phyloP scores from a whole-genome alignment of 2,329 filamentous ascomycete genomes.

The Fusarium buxicola region DNA sequence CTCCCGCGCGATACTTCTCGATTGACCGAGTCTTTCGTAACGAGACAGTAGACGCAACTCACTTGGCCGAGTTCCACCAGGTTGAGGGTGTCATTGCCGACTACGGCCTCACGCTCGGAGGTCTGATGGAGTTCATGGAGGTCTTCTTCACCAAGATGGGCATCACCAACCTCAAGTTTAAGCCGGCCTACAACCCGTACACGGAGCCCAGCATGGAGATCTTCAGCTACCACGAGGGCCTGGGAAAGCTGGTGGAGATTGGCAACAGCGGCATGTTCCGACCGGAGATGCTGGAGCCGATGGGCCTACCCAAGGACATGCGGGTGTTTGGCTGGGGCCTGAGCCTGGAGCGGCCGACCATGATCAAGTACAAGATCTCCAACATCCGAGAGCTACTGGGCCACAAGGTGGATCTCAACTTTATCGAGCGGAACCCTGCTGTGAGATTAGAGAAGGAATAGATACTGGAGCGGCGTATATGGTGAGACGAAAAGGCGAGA shows the following conservation, averaged over 20 bases:
- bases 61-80: constrained; percentile 98
- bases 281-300: constrained; percentile 94
- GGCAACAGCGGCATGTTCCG: constrained; percentile 99
- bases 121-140: constrained; percentile 92
- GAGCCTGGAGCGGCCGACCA: constrained; percentile 92
- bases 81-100: constrained; percentile 99
- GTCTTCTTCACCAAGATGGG: constrained; percentile 98
- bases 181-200: constrained; percentile 96
- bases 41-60: constrained; percentile 95
- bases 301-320: constrained; percentile 93
- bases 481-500: constrained; percentile 8
- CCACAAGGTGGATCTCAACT: constrained; percentile 94
- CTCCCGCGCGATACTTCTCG: constrained; percentile 92
- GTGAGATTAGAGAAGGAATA: constrained; percentile 90
- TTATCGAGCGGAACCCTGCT: constrained; percentile 91
- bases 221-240: constrained; percentile 91
- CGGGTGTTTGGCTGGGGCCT: constrained; percentile 95
- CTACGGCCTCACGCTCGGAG: constrained; percentile 91
- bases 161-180: constrained; percentile 86
- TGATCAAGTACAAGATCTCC: constrained; percentile 93
- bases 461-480: neutral
- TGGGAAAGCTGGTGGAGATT: constrained; percentile 95
- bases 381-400: constrained; percentile 94
- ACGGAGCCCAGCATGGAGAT: constrained; percentile 99
- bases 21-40: constrained; percentile 99